Percentiles rank a stretch among this genome's conserved stretches.
phyloP scores from a whole-genome alignment of 768 basidiomycete species.

The Coprinopsis strossmayeri region DNA sequence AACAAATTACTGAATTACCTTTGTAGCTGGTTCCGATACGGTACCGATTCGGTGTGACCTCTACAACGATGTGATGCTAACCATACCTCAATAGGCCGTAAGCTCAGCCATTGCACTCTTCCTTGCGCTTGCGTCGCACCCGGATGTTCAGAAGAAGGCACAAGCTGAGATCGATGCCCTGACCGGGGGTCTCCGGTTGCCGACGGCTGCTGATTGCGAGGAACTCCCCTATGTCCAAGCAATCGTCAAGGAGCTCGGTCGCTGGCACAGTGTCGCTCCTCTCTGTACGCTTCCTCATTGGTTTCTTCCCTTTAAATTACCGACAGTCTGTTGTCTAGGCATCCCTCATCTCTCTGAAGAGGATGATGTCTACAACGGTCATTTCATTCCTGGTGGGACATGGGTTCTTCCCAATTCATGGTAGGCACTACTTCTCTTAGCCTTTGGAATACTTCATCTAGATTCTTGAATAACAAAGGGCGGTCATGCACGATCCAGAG shows the following conservation, averaged over 20 bases:
- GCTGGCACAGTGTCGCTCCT: slow-evolving; percentile 12
- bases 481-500: slow-evolving; percentile 24
- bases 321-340: too few species aligned
- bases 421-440: slow-evolving; percentile 1
- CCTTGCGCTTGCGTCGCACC: slow-evolving; percentile 13
- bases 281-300: slow-evolving; percentile 6
- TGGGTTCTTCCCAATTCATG: slow-evolving; percentile 19
- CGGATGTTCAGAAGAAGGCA: slow-evolving; percentile 15
- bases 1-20: too few species aligned
- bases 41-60: background rate
- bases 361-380: slow-evolving; percentile 29
- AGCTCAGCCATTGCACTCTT: slow-evolving; percentile 9
- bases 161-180: slow-evolving; percentile 21
- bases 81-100: background rate
- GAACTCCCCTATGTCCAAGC: slow-evolving; percentile 18
- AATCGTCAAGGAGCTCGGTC: slow-evolving; percentile 16
- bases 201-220: slow-evolving; percentile 15
- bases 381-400: slow-evolving; percentile 29
- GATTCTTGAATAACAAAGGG: too few species aligned
- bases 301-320: too few species aligned
- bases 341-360: slow-evolving; percentile 12
- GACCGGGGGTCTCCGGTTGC: slow-evolving; percentile 14
- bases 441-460: slow-evolving; percentile 1
- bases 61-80: background rate
- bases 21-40: slow-evolving; percentile 4